Conservation (phyloP, 2,329 filamentous ascomycete genomes). For the Seiridium unicorne region DNA sequence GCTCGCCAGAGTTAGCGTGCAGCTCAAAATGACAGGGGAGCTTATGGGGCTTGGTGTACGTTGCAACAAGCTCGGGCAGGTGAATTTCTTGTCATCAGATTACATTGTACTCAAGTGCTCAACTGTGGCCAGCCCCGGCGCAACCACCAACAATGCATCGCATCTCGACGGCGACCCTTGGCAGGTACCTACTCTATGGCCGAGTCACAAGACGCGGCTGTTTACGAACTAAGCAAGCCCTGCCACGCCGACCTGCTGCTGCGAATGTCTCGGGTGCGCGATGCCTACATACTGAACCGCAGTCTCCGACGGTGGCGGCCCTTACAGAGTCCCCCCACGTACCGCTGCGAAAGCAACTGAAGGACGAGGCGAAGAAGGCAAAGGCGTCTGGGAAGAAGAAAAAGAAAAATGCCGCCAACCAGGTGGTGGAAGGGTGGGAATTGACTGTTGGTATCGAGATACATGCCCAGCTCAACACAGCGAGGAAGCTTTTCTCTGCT, state of each 20-base stretch:
- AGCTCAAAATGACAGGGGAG: not conserved
- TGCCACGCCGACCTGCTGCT: not conserved
- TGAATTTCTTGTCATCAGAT: not conserved
- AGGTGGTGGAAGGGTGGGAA: conserved; percentile 73
- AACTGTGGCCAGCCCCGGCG: too few species aligned
- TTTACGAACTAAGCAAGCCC: conserved; percentile 20
- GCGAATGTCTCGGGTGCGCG: not conserved
- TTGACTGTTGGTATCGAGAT: conserved; percentile 96
- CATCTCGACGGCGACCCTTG: conserved; percentile 40
- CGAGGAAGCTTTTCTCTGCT: conserved; percentile 83
- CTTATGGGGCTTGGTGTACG: too few species aligned
- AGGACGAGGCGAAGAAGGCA: conserved; percentile 60
- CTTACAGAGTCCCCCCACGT: conserved; percentile 21
- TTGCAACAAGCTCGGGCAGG: not conserved
- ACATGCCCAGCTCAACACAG: conserved; percentile 91
- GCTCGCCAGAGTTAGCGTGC: not conserved
- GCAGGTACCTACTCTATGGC: conserved; percentile 48
- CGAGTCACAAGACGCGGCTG: conserved; percentile 42
- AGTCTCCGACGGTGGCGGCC: not conserved
- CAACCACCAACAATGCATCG: conserved; percentile 36
- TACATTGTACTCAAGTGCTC: not conserved
- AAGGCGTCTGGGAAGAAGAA: conserved; percentile 43
- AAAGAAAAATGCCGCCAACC: conserved; percentile 43
- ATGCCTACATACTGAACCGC: not conserved
- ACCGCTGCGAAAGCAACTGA: conserved; percentile 70